Percentiles rank a stretch among this genome's conserved stretches.
These are phyloP conservation scores for Claviceps fusiformis DNA, from an alignment of 2,329 filamentous ascomycete species.

Conservation along the genomic window DNA sequence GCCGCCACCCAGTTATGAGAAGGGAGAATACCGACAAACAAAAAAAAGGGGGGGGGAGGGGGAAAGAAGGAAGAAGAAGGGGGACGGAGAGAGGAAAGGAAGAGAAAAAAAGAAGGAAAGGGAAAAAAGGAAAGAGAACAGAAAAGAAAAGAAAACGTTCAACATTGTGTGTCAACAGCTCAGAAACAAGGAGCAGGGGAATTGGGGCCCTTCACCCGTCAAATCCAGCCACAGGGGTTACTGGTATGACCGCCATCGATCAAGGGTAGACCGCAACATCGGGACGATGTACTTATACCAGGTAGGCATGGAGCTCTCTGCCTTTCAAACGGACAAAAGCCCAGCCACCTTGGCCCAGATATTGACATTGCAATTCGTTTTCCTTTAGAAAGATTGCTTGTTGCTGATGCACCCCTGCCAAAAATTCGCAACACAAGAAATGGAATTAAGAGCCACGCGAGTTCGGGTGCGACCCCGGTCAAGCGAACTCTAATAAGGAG, in stretches of 20 bases:
- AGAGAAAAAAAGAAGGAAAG: too few species aligned
- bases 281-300: not conserved
- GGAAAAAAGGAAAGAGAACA: too few species aligned
- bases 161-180: not conserved
- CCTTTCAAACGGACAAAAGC: not conserved
- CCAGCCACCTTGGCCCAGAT: not conserved
- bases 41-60: not conserved
- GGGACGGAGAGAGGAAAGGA: too few species aligned
- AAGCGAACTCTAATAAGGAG: not conserved
- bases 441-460: constrained; percentile 10
- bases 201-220: not conserved
- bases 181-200: not conserved
- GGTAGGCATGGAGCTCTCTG: not conserved
- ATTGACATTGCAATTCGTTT: not conserved
- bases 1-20: not conserved
- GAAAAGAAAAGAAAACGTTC: not conserved
- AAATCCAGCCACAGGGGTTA: constrained; percentile 1
- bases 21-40: too few species aligned
- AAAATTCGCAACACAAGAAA: not conserved
- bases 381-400: constrained; percentile 2
- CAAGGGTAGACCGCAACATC: constrained; percentile 2
- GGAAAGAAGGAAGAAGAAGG: too few species aligned
- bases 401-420: constrained; percentile 1
- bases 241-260: not conserved
- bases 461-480: constrained; percentile 7